A percentile compares a stretch with the other conserved stretches of the same genome.
phyloP scores from a whole-genome alignment of 2,329 filamentous ascomycete species.

The Cordyceps fumosorosea region DNA sequence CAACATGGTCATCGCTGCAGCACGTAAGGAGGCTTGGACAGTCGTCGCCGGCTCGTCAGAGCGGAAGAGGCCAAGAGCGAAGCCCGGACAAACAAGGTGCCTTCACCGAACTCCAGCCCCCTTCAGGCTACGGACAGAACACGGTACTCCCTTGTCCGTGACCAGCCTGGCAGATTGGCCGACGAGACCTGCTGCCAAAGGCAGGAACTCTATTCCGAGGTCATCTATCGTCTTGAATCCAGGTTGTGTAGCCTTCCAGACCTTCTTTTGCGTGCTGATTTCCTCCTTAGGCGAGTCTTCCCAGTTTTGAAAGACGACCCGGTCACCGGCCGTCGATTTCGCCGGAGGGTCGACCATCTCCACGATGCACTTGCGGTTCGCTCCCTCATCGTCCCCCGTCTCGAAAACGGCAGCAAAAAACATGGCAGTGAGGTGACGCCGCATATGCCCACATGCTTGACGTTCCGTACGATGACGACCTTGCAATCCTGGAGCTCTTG shows the following conservation, averaged over 20 bases:
- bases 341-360: background rate
- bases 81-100: constrained; percentile 6
- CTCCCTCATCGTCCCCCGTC: no score
- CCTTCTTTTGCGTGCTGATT: background rate
- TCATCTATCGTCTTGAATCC: background rate
- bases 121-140: background rate
- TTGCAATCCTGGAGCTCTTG: background rate
- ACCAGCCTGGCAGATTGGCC: background rate
- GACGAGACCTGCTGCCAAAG: background rate
- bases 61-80: background rate
- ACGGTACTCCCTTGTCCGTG: background rate
- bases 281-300: background rate
- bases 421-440: background rate
- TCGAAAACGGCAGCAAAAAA: background rate
- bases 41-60: background rate
- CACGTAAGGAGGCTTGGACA: no score
- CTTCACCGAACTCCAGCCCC: constrained; percentile 23
- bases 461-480: background rate
- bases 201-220: background rate
- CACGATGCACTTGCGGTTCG: background rate
- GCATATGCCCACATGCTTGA: background rate
- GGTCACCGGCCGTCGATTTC: background rate
- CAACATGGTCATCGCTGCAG: no score
- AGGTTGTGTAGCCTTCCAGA: background rate
- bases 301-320: background rate